Percentiles rank a stretch among this genome's conserved stretches.
phyloP scores from a whole-genome alignment of 2,329 filamentous ascomycete species.

The Parascedosporium putredinis region DNA sequence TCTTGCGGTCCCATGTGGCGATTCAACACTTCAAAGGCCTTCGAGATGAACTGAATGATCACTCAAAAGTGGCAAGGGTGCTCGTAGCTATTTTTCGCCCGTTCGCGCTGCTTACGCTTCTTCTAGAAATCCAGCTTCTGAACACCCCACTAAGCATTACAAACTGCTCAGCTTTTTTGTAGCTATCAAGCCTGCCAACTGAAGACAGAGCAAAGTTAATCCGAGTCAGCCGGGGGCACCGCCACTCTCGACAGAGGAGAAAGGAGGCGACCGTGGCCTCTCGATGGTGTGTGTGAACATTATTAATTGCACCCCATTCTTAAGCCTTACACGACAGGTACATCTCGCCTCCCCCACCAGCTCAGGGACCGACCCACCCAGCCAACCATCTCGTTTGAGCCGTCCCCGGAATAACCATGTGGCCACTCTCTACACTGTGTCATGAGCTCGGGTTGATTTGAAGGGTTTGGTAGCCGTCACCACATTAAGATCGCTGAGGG shows the following conservation, averaged over 20 bases:
- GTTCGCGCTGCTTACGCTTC: too few species aligned
- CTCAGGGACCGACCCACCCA: background rate
- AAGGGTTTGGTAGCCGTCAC: too few species aligned
- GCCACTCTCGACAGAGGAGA: too few species aligned
- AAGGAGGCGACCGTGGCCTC: slow-evolving; percentile 1
- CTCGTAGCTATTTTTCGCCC: too few species aligned
- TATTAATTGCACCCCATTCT: background rate
- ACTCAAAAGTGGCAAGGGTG: too few species aligned
- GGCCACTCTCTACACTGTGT: background rate
- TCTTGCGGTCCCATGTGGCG: too few species aligned
- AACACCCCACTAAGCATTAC: background rate
- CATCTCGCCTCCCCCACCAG: background rate
- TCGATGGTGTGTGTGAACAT: background rate
- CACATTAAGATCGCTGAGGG: background rate
- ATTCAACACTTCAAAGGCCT: too few species aligned
- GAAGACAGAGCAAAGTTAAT: background rate
- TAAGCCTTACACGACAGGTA: background rate
- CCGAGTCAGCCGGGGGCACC: background rate
- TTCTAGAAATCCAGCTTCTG: too few species aligned
- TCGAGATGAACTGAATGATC: too few species aligned
- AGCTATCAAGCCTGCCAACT: background rate
- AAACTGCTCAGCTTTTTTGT: background rate
- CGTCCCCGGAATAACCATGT: background rate
- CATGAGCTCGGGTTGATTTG: too few species aligned
- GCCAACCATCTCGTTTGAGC: background rate